Evolutionary conservation across 768 basidiomycete genomes (phyloP), one percentile per base, ranked within the genome.

Genomic region (button mushroom (Agaricus bisporus)): DNA sequence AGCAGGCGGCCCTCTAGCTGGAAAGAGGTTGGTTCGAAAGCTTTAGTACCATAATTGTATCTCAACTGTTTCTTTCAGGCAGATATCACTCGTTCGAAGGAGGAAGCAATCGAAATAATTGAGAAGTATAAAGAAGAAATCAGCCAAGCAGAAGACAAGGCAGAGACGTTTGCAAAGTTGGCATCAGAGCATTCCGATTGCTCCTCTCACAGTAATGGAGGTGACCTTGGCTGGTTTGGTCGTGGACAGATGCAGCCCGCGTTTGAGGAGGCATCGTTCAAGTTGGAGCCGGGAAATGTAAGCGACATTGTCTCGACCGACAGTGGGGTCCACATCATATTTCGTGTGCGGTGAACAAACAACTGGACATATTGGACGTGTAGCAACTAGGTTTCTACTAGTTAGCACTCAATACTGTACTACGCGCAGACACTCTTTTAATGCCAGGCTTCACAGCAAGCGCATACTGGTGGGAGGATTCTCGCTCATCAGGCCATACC

Each of bases 191-290:
- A 95, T 65, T 95, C 92, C 18, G 95, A 99, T 67, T 98, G 95
- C 68, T 88, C 88, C 5, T 93, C 90, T 37, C 88, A 94, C 63
- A 67, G 77, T 18, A 77, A 88, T 58, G 78, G 76, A 2, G 97
- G 97, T 1, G 95, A 99, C 68, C 80, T 99, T 5, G 92, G 97
- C 0, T 76, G 75, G 75, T 99, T 99, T 63, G 80, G 78, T 1
- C 81, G 69, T 15, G 88, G 86, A 0, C 87, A 91, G 73, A 99
- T 99, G 97, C 97, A 99, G 71, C 93, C 91, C 70, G 86, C 92
- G 35, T 99, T 99, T 63, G 95, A 98, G 70, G 92, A 95, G 28
- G 88, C 91, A 29, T 74, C 90, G 10, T 95, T 79, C 67, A 79
- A 70, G 2, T 74, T 94, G 58, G 64, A 82, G 45, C 78, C 86